Conservation (phyloP, 2,329 filamentous ascomycete genomes). For the Furcasterigmium furcatum region DNA sequence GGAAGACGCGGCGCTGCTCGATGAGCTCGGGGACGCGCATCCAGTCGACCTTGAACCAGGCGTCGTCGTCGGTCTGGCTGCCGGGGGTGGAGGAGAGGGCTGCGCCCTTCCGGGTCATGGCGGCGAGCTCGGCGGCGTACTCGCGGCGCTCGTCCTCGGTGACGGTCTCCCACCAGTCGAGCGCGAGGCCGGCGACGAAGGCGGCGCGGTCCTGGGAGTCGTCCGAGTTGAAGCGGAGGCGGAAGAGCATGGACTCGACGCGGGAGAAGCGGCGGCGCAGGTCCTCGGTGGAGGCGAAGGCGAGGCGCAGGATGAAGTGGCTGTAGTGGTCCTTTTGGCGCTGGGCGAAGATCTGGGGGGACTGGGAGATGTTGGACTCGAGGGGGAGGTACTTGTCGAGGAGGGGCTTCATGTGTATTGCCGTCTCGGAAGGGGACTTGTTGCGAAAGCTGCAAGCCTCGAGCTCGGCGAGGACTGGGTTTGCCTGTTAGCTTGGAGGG, state of each 20-base stretch:
- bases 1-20: conserved; percentile 71
- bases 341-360: conserved; percentile 61
- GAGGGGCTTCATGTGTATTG: conserved; percentile 77
- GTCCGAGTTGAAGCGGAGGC: conserved; percentile 75
- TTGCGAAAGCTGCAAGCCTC: conserved; percentile 97
- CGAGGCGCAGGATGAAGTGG: conserved; percentile 92
- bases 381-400: conserved; percentile 85
- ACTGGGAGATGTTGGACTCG: conserved; percentile 67
- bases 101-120: conserved; percentile 36
- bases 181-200: conserved; percentile 73
- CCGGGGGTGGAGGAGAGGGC: conserved; percentile 34
- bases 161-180: conserved; percentile 91
- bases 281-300: conserved; percentile 90
- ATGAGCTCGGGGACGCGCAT: conserved; percentile 87
- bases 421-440: conserved; percentile 77
- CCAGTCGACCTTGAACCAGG: conserved; percentile 97
- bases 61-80: conserved; percentile 71
- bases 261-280: conserved; percentile 81
- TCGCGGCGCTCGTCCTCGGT: conserved; percentile 72
- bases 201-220: conserved; percentile 67
- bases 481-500: background rate
- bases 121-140: conserved; percentile 58
- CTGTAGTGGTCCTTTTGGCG: conserved; percentile 95
- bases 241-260: conserved; percentile 87
- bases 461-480: conserved; percentile 74